Evolutionary conservation across 1,284 basidiomycete genomes (phyloP).

Genomic region (Vanrija sp.): DNA sequence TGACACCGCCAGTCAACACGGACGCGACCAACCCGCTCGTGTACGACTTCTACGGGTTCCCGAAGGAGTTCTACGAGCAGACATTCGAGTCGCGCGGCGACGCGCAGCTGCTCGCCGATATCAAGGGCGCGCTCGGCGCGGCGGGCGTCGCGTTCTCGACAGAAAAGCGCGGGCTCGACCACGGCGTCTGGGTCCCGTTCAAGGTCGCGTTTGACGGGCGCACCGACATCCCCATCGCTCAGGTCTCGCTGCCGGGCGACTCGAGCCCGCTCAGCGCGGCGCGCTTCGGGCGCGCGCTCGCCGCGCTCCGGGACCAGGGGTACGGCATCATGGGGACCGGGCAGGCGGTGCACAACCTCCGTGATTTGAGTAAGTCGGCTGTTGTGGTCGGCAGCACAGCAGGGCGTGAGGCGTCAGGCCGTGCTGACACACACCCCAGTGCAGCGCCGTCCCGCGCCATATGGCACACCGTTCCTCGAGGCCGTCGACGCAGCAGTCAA

Average conservation of each 20-base stretch:
- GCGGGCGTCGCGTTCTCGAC: constrained; percentile 27
- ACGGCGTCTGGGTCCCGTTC: constrained; percentile 53
- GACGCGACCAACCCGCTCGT: constrained; percentile 46
- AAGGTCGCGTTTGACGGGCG: constrained; percentile 44
- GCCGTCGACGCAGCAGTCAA: constrained; percentile 21
- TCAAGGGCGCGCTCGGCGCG: constrained; percentile 31
- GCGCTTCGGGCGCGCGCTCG: constrained; percentile 48
- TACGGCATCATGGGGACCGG: constrained; percentile 44
- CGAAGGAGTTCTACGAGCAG: constrained; percentile 47
- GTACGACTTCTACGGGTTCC: constrained; percentile 53
- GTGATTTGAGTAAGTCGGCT: constrained; percentile 42
- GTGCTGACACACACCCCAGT: background rate
- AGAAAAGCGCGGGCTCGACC: constrained; percentile 49
- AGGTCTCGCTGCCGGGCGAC: constrained; percentile 50
- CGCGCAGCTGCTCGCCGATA: constrained; percentile 26
- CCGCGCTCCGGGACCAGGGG: constrained; percentile 36
- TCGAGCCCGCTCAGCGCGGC: constrained; percentile 35
- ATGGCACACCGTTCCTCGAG: constrained; percentile 30
- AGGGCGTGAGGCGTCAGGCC: too few species aligned
- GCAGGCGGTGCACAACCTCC: constrained; percentile 46
- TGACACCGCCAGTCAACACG: constrained; percentile 36
- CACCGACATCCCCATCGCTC: constrained; percentile 45
- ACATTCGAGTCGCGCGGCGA: constrained; percentile 36
- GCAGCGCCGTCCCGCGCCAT: constrained; percentile 13
- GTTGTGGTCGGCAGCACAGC: too few species aligned